phyloP scores from a whole-genome alignment of 2,329 filamentous ascomycete genomes.

The Aspergillus sp. region DNA sequence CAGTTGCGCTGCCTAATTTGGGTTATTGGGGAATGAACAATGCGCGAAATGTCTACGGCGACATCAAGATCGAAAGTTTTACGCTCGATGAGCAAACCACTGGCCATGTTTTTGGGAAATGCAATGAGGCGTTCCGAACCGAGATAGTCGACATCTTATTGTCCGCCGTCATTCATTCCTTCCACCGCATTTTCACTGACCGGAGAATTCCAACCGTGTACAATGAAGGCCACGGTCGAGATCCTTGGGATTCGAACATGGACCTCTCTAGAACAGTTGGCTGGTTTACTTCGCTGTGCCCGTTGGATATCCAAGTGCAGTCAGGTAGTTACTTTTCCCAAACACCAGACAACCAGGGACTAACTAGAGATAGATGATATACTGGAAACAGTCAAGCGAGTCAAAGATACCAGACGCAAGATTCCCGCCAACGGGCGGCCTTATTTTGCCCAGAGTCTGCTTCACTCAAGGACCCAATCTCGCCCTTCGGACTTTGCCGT shows the following conservation, averaged over 20 bases:
- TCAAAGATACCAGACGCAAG: slow-evolving; percentile 31
- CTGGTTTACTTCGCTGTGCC: slow-evolving; percentile 43
- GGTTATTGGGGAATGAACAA: slow-evolving; percentile 30
- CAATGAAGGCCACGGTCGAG: slow-evolving; percentile 43
- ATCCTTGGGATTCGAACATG: slow-evolving; percentile 35
- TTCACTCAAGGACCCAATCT: slow-evolving; percentile 17
- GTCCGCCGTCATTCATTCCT: slow-evolving; percentile 34
- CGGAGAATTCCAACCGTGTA: slow-evolving; percentile 36
- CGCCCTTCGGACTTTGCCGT: slow-evolving; percentile 27
- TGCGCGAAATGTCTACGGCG: slow-evolving; percentile 24
- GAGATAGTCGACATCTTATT: slow-evolving; percentile 31
- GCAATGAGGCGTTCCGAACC: slow-evolving; percentile 25
- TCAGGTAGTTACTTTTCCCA: slow-evolving; percentile 13
- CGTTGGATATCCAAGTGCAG: slow-evolving; percentile 25
- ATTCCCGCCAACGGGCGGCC: slow-evolving; percentile 22
- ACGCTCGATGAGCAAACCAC: slow-evolving; percentile 23
- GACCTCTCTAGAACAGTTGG: slow-evolving; percentile 41
- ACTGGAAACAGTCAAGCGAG: slow-evolving; percentile 23
- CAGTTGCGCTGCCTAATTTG: slow-evolving; percentile 21
- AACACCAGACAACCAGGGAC: not conserved
- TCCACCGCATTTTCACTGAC: slow-evolving; percentile 35
- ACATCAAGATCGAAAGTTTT: slow-evolving; percentile 27
- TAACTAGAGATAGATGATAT: slow-evolving; percentile 13
- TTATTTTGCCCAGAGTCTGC: slow-evolving; percentile 27
- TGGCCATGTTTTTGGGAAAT: slow-evolving; percentile 21